Evolutionary conservation across 2,329 filamentous ascomycete genomes (phyloP).

Genomic region (Daldinia eschscholtzii): DNA sequence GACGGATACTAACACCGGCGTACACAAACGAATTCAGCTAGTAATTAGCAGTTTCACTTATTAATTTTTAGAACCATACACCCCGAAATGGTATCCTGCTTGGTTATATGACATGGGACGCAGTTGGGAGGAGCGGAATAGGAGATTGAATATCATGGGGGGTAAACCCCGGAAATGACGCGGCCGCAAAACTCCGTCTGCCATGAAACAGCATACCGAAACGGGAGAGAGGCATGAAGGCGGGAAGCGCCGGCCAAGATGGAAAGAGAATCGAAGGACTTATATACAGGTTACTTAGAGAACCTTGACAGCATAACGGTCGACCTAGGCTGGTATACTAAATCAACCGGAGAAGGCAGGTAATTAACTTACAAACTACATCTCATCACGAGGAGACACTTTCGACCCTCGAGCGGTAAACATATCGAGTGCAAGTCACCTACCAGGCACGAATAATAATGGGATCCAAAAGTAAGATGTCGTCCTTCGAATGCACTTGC

Average conservation of each 20-base stretch:
- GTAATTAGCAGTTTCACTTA: background rate
- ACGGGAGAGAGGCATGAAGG: background rate
- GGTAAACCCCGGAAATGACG: constrained; percentile 15
- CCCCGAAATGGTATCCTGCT: background rate
- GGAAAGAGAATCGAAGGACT: background rate
- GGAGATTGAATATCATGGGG: constrained; percentile 13
- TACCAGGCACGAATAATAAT: background rate
- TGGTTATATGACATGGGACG: background rate
- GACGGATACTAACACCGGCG: background rate
- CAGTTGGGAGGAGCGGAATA: background rate
- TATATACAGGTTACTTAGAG: background rate
- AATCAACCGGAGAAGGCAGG: background rate
- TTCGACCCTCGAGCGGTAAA: background rate
- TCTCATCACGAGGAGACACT: background rate
- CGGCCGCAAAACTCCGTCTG: constrained; percentile 11
- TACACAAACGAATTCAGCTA: background rate
- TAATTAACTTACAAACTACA: background rate
- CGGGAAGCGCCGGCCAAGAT: background rate
- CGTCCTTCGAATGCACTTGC: background rate
- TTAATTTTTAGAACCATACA: background rate
- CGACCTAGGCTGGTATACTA: background rate
- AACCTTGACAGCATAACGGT: background rate
- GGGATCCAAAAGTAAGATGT: background rate
- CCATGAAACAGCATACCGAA: background rate
- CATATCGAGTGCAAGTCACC: background rate